Percentiles rank a stretch among this genome's conserved stretches.
Evolutionary conservation across 225 moss, liverwort and hornwort species (phyloP).

Genomic region (Marchantia paleacea): DNA sequence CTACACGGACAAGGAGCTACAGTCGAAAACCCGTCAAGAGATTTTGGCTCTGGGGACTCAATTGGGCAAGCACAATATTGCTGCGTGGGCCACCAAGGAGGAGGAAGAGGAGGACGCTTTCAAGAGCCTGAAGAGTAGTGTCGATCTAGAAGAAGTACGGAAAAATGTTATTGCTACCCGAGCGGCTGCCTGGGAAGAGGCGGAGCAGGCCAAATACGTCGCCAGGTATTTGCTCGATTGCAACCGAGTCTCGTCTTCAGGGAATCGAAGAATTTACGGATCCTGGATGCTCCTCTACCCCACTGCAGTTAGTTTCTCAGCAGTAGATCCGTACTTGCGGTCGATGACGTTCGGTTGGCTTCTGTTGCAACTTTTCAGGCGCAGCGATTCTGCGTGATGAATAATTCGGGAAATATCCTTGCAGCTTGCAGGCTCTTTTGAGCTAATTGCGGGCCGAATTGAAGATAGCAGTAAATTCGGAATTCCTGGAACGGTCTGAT

Average conservation of each 20-base stretch:
- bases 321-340: neutral
- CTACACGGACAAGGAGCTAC: conserved; percentile 62
- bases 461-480: neutral
- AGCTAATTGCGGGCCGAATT: neutral
- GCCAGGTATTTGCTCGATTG: conserved; percentile 55
- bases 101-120: conserved; percentile 41
- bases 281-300: neutral
- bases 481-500: neutral
- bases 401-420: neutral
- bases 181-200: conserved; percentile 94
- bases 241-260: neutral
- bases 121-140: conserved; percentile 31
- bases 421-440: neutral
- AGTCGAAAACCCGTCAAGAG: conserved; percentile 79
- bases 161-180: conserved; percentile 56
- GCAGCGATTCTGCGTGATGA: neutral
- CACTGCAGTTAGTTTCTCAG: neutral
- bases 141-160: conserved; percentile 58
- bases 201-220: conserved; percentile 81
- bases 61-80: conserved; percentile 81
- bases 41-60: conserved; percentile 79
- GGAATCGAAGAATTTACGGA: neutral
- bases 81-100: conserved; percentile 75
- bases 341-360: neutral
- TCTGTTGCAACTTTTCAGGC: neutral